A percentile compares a stretch with the other conserved stretches of the same genome.
phyloP scores from a whole-genome alignment of 2,329 filamentous ascomycete species.

The Beauveria bassiana region DNA sequence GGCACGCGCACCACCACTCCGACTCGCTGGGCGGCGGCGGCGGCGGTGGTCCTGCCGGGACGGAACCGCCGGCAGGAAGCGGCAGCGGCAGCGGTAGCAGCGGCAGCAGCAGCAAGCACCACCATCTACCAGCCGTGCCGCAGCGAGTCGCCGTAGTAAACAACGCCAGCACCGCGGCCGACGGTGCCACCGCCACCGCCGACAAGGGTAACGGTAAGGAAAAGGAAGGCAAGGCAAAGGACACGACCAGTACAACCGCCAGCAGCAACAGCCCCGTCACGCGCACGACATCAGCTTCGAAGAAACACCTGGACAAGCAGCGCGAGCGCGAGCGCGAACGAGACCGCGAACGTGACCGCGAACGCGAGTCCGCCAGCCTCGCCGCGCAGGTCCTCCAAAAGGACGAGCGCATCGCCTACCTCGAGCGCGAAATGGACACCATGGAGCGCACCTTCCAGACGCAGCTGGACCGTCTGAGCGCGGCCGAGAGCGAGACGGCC shows the following conservation, averaged over 20 bases:
- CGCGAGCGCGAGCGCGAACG: conserved; percentile 5
- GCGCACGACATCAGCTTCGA: not conserved
- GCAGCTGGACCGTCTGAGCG: conserved; percentile 44
- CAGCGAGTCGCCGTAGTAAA: conserved; percentile 23
- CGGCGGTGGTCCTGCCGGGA: conserved; percentile 10
- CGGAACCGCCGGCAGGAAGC: not conserved
- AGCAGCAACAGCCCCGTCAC: conserved; percentile 15
- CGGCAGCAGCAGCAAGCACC: conserved; percentile 20
- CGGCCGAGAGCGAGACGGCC: conserved; percentile 47
- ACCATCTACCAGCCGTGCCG: conserved; percentile 22
- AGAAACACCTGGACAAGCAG: conserved; percentile 4
- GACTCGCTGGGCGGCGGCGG: not conserved
- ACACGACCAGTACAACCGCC: conserved; percentile 15
- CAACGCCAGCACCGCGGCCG: conserved; percentile 16
- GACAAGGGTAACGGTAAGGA: conserved; percentile 20
- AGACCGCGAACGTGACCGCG: conserved; percentile 15
- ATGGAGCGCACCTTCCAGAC: conserved; percentile 47
- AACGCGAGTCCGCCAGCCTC: conserved; percentile 19
- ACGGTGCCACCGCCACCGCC: conserved; percentile 18
- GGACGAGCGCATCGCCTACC: conserved; percentile 43
- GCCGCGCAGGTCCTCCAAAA: conserved; percentile 34
- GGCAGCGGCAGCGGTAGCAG: conserved; percentile 20
- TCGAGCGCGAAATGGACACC: conserved; percentile 43
- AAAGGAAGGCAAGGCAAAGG: conserved; percentile 18
- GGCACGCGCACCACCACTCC: conserved; percentile 3